Conservation (phyloP, 73 alveolate genomes). For the Effrenium voratum region DNA sequence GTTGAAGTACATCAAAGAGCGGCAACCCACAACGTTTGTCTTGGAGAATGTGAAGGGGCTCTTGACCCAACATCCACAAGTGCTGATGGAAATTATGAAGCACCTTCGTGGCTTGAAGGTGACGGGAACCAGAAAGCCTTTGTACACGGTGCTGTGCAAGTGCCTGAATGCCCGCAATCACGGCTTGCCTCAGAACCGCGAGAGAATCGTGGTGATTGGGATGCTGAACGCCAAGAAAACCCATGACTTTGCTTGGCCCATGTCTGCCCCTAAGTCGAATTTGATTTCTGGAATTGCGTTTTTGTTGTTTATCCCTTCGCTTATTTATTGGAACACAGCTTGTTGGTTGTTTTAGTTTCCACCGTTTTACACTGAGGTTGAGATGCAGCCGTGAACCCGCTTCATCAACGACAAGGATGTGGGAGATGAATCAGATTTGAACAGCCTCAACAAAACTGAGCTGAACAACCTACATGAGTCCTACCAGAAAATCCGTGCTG, state of each 20-base stretch:
- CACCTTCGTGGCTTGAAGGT: not conserved
- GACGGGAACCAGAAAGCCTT: not conserved
- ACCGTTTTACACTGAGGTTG: not conserved
- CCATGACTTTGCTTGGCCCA: not conserved
- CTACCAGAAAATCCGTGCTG: not conserved
- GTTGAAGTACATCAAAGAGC: not conserved
- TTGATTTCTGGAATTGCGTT: not conserved
- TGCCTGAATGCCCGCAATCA: not conserved
- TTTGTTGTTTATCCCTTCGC: not conserved
- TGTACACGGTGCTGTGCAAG: not conserved
- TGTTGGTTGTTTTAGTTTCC: not conserved
- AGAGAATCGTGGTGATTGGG: not conserved
- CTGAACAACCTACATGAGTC: not conserved
- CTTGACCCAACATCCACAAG: not conserved
- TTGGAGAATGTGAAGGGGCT: constrained; percentile 27
- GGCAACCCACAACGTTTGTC: not conserved
- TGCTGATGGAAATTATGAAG: not conserved
- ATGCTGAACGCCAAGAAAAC: not conserved
- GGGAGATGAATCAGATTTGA: not conserved
- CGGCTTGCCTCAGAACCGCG: constrained; percentile 4
- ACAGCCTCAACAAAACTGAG: not conserved
- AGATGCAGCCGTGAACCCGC: not conserved
- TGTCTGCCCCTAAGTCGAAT: not conserved
- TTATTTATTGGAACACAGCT: not conserved
- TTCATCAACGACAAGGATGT: not conserved